Evolutionary conservation across 345 rosid genomes (phyloP).

Genomic region (Adansonia digitata): DNA sequence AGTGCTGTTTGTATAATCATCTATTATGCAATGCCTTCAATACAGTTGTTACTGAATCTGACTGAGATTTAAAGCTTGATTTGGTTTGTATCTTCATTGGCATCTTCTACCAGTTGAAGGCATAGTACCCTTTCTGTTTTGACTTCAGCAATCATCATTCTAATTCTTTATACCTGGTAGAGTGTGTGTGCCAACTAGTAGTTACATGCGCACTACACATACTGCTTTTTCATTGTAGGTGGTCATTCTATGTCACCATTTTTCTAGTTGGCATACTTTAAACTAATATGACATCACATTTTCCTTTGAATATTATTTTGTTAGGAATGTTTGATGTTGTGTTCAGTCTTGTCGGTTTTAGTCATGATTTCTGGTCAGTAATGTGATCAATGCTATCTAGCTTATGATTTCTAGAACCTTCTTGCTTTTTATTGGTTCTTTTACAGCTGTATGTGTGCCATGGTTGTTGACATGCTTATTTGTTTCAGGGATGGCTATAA

Average conservation of each 20-base stretch:
- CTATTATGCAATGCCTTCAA: not conserved
- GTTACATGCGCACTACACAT: not conserved
- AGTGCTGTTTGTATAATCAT: not conserved
- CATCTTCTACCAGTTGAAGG: not conserved
- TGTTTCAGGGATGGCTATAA: slow-evolving; percentile 97
- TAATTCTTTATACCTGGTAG: not conserved
- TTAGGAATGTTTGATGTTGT: not conserved
- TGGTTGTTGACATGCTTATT: slow-evolving; percentile 20
- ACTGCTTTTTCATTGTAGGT: not conserved
- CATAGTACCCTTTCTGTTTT: not conserved
- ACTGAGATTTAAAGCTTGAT: not conserved
- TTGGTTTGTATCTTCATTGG: not conserved
- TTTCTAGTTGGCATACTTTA: not conserved
- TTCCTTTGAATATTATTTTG: not conserved
- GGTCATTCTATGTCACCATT: not conserved
- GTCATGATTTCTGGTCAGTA: not conserved
- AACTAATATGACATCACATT: not conserved
- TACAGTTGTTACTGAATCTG: not conserved
- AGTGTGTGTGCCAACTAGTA: not conserved
- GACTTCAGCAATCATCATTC: not conserved
- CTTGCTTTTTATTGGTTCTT: not conserved
- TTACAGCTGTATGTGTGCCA: not conserved
- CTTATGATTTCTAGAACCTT: not conserved
- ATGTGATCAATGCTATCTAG: not conserved
- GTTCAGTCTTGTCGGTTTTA: not conserved